These are phyloP conservation scores for Fragaria iinumae DNA, from an alignment of 306 rosid species.

Conservation along the genomic window DNA sequence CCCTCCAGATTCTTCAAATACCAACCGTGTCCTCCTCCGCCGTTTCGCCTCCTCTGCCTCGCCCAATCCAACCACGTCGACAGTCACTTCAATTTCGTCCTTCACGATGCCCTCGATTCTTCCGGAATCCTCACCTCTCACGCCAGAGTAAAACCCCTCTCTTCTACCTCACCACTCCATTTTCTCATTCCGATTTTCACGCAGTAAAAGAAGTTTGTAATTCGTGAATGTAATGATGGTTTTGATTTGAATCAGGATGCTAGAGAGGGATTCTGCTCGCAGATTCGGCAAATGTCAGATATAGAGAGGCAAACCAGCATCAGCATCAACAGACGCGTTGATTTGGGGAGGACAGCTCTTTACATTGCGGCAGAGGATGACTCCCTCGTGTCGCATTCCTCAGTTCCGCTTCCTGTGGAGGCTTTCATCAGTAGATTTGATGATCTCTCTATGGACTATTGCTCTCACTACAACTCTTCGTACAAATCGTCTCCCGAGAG, in stretches of 20 bases:
- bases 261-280: constrained; percentile 73
- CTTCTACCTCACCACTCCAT: not conserved
- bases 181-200: not conserved
- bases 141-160: constrained; percentile 53
- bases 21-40: constrained; percentile 31
- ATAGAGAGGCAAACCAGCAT: constrained; percentile 84
- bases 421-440: constrained; percentile 66
- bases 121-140: constrained; percentile 66
- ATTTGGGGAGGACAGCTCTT: constrained; percentile 82
- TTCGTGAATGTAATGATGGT: no score
- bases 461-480: constrained; percentile 61
- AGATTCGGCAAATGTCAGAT: constrained; percentile 54
- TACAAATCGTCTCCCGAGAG: constrained; percentile 63
- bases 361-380: constrained; percentile 93
- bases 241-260: constrained; percentile 54
- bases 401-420: constrained; percentile 90
- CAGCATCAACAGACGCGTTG: constrained; percentile 70
- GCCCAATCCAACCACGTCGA: constrained; percentile 21
- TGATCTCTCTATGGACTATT: constrained; percentile 81
- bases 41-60: constrained; percentile 37
- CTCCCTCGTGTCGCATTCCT: constrained; percentile 89
- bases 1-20: constrained; percentile 36
- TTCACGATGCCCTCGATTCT: constrained; percentile 79
- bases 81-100: constrained; percentile 50
- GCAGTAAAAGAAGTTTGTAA: no score